A percentile compares a stretch with the other conserved stretches of the same genome.
These are phyloP conservation scores for Saturnispora zaruensis DNA, from an alignment of 805 yeast genomes.

Conservation along the genomic window DNA sequence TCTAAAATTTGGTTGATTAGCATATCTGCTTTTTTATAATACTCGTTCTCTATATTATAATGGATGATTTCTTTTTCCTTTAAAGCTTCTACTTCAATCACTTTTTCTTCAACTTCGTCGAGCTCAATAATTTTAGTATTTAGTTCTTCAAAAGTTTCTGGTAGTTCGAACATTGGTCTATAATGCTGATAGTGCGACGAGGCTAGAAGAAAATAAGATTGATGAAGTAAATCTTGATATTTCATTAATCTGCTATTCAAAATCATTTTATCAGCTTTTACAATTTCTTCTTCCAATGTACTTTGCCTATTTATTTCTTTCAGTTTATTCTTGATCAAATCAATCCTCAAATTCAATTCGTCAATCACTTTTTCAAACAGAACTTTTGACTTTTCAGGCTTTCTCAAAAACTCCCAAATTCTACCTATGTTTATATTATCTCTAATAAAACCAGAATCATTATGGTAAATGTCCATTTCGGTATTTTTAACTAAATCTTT, in stretches of 20 bases:
- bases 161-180: slow-evolving; percentile 28
- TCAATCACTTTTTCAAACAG: slow-evolving; percentile 36
- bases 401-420: slow-evolving; percentile 47
- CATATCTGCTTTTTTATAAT: slow-evolving; percentile 53
- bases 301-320: neutral
- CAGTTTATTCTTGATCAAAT: slow-evolving; percentile 9
- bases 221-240: slow-evolving; percentile 59
- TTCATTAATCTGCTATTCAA: slow-evolving; percentile 31
- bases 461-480: slow-evolving; percentile 36
- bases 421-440: slow-evolving; percentile 57
- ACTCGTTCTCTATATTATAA: slow-evolving; percentile 40
- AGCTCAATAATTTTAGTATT: slow-evolving; percentile 8
- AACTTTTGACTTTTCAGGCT: slow-evolving; percentile 43
- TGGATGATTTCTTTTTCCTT: slow-evolving; percentile 23
- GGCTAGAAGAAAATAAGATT: slow-evolving; percentile 70
- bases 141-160: slow-evolving; percentile 27
- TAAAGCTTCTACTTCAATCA: slow-evolving; percentile 20
- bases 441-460: slow-evolving; percentile 41
- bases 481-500: slow-evolving; percentile 54
- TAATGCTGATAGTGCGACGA: slow-evolving; percentile 57
- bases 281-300: neutral
- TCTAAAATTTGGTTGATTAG: slow-evolving; percentile 45
- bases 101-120: slow-evolving; percentile 15
- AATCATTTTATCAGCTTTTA: slow-evolving; percentile 6
- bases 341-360: slow-evolving; percentile 22